phyloP scores from a whole-genome alignment of 306 rosid species.

The Erythrophleum fordii region DNA sequence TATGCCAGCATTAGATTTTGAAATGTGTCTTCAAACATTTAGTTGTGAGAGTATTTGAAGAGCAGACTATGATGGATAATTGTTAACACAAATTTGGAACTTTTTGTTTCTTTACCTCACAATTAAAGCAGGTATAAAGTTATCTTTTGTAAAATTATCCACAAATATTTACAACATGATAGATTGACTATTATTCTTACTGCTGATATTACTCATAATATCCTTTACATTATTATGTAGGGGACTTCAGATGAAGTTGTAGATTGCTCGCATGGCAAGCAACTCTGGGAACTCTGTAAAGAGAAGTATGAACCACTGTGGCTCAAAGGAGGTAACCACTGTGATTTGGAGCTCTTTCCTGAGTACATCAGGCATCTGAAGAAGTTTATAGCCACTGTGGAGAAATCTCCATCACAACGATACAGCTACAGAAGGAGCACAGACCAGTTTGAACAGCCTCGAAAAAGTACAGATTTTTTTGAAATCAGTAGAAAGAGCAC shows the following conservation, averaged over 20 bases:
- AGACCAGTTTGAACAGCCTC: conserved; percentile 77
- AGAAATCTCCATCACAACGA: conserved; percentile 76
- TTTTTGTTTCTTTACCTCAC: neutral
- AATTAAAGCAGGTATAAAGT: neutral
- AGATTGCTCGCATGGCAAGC: conserved; percentile 86
- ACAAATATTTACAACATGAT: neutral
- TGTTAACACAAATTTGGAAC: neutral
- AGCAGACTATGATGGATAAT: neutral
- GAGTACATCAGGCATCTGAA: conserved; percentile 80
- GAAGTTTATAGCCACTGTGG: conserved; percentile 76
- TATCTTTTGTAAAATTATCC: neutral
- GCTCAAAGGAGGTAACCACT: conserved; percentile 88
- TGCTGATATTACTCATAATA: conserved; percentile 1
- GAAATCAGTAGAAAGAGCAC: conserved; percentile 79
- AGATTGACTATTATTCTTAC: neutral
- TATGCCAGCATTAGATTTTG: neutral
- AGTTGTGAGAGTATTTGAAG: neutral
- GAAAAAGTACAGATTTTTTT: conserved; percentile 72
- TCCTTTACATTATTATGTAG: conserved; percentile 43
- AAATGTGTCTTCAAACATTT: neutral
- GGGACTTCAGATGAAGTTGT: conserved; percentile 89
- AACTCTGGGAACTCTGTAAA: conserved; percentile 87
- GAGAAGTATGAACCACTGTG: conserved; percentile 85
- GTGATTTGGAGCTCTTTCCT: conserved; percentile 79
- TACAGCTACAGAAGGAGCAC: conserved; percentile 73